Evolutionary conservation across 768 basidiomycete species (phyloP), one percentile per base, ranked within the genome.

Genomic region (Chalciporus sphaerocephalus): DNA sequence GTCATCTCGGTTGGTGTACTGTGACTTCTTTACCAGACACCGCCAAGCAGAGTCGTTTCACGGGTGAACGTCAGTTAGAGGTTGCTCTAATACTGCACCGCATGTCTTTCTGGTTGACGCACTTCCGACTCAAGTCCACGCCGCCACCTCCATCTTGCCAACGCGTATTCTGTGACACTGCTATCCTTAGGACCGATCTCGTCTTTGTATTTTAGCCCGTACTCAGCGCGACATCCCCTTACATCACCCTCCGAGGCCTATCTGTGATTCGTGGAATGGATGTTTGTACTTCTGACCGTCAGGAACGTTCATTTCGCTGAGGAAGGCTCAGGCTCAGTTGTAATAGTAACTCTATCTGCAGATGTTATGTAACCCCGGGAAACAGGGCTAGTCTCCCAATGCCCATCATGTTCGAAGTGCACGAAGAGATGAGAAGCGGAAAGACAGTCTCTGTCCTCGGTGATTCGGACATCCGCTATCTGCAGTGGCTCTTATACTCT

Each of bases 341-440:
- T 60, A 62, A 47, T 52, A 51, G 52, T 48, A 48, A 58, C 59
- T 22, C 45, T 62, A 52, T 60, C 59, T 50, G 44, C 46, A 45
- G 50, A 45, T 21, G 46, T 54, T 52, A 60, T 57, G 60, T 61
- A 61, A 61, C 51, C 9, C 34, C 41, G 43, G 23, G 44, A 16
- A 36, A 45, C 40, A 41, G 47, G 40, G 21, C 48, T 27, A 21
- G 17, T 50, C 47, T 39, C 48, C 33, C 33, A 32, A 25, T 45
- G 18, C 41, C 39, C 30, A 41, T 46, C 45, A 20, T 30, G 42
- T 42, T 51, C 58, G 46, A 54, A 50, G 50, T 52, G 34, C 35
- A 32, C 28, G 50, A 53, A 57, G 51, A 33, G 38, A 33, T 42
- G 12, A 51, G 60, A 61, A 57, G 55, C 15, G 39, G 57, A 54